Base-by-base conservation (phyloP, 192 early-diverging fungal species). In the Mortierella hygrophila region DNA sequence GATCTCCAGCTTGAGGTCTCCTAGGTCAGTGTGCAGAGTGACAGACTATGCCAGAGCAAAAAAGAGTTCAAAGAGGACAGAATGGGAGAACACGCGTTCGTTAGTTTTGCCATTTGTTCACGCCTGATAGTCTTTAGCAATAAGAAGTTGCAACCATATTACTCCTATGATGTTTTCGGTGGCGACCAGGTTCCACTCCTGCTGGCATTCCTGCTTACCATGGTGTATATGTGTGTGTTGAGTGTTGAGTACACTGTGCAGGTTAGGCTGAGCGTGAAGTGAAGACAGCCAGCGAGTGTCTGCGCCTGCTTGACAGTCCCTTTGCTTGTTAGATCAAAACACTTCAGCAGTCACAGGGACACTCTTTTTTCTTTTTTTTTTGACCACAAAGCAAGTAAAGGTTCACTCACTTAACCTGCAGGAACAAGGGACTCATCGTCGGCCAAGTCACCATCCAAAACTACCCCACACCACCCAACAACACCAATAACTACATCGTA, bases 1-100 rank as follows among this genome's bases (percentile, higher is more conserved):
- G 26, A 99, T 87, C 90, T 99, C 98, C 26, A 98, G 94, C 88
- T 98, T 98, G 42, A 99, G 88, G 90, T 99, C 97, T 32, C 98
- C 98, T 13, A 96, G 90, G 90, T 97, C 96, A 10, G 98, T 99
- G 79, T 98, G 96, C 37, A 99, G 80, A 54, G 97, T 98, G 47
- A 99, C 96, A 54, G 95, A 96, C 95, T 92, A 77, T 8, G 3
- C 49, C 26, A 46, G 11, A 46, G 1, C 44, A 44, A 13, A 9
- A 63, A n/a, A 42, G 26, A 40, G 38, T 63, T 20, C 9, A 32
- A 60, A 35, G 20, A 60, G 55, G 18, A 70, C 23, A 47, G 46
- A 29, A 74, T 21, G 29, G 26, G 7, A 29, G n/a, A 10, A 72
- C 13, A 4, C n/a, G n/a, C 26, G 42, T n/a, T 49, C 8, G 29